phyloP scores from a whole-genome alignment of 768 basidiomycete species.

The Suillus ampliporus region DNA sequence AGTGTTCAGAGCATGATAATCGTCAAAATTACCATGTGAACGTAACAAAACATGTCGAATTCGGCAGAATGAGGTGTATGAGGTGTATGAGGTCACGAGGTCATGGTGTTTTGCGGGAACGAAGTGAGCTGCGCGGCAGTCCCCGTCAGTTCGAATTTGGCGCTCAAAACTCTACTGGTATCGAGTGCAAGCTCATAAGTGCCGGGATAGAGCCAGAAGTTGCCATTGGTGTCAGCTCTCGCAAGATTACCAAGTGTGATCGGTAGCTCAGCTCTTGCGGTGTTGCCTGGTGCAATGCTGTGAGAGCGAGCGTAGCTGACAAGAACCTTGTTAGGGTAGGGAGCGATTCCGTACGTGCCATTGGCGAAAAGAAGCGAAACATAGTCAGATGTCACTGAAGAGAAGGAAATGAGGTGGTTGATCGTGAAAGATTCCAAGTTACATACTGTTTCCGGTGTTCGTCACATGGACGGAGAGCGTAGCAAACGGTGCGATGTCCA shows the following conservation, averaged over 20 bases:
- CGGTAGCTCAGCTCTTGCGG: conserved; percentile 39
- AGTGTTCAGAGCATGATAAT: too few species aligned
- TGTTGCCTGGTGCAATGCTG: conserved; percentile 34
- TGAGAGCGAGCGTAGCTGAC: conserved; percentile 54
- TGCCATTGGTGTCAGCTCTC: conserved; percentile 51
- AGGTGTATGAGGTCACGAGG: conserved; percentile 2
- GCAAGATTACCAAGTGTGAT: conserved; percentile 56
- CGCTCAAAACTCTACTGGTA: conserved; percentile 43
- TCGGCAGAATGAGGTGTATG: neutral
- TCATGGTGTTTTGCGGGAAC: conserved; percentile 43
- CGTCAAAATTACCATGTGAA: neutral
- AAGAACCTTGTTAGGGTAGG: conserved; percentile 57
- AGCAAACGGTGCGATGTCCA: conserved; percentile 53
- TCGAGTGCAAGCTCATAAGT: conserved; percentile 49
- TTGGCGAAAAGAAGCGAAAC: conserved; percentile 58
- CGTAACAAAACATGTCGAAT: neutral
- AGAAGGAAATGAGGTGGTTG: neutral
- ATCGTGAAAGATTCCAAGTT: neutral
- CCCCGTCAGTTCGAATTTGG: conserved; percentile 51
- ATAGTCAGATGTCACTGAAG: conserved; percentile 54
- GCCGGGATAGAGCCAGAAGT: conserved; percentile 51
- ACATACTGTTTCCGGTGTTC: conserved; percentile 48
- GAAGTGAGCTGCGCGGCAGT: conserved; percentile 43
- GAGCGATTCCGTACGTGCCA: conserved; percentile 52
- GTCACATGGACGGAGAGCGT: conserved; percentile 53